These are phyloP conservation scores for Cronartium quercuum DNA, from an alignment of 1,284 basidiomycete species.

Conservation along the genomic window DNA sequence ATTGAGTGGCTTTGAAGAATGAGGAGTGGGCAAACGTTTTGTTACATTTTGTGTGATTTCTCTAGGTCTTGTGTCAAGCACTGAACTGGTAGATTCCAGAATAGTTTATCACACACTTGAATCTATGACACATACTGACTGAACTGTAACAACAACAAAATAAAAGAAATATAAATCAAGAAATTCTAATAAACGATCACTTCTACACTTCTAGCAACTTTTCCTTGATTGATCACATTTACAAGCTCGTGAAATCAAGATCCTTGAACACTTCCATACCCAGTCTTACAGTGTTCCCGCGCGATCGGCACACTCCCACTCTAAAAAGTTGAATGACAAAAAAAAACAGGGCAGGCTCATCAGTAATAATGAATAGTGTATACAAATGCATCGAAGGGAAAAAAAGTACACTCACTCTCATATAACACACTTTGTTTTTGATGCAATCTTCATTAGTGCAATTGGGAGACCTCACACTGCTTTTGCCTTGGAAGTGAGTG, in stretches of 20 bases:
- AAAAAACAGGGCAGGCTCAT: neutral
- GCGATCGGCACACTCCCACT: slow-evolving; percentile 3
- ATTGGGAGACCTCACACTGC: slow-evolving; percentile 55
- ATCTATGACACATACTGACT: too few species aligned
- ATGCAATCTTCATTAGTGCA: slow-evolving; percentile 60
- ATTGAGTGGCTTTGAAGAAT: too few species aligned
- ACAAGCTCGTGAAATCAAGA: neutral
- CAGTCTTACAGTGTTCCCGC: neutral
- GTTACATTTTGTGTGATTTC: too few species aligned
- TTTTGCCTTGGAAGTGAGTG: slow-evolving; percentile 66
- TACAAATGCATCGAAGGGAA: neutral
- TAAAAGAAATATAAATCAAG: too few species aligned
- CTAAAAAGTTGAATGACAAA: neutral
- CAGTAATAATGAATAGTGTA: neutral
- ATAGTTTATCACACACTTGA: too few species aligned
- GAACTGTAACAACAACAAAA: too few species aligned
- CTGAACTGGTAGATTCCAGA: too few species aligned
- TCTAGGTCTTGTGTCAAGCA: too few species aligned
- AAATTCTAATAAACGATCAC: too few species aligned
- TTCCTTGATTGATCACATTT: too few species aligned
- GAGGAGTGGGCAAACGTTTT: too few species aligned
- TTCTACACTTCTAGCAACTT: too few species aligned
- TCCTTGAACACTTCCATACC: slow-evolving; percentile 8
- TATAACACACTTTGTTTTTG: slow-evolving; percentile 69
- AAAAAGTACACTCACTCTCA: slow-evolving; percentile 46